Evolutionary conservation across 2,329 filamentous ascomycete species (phyloP), one percentile per base, ranked within the genome.

Genomic region (Penicillium sp.): DNA sequence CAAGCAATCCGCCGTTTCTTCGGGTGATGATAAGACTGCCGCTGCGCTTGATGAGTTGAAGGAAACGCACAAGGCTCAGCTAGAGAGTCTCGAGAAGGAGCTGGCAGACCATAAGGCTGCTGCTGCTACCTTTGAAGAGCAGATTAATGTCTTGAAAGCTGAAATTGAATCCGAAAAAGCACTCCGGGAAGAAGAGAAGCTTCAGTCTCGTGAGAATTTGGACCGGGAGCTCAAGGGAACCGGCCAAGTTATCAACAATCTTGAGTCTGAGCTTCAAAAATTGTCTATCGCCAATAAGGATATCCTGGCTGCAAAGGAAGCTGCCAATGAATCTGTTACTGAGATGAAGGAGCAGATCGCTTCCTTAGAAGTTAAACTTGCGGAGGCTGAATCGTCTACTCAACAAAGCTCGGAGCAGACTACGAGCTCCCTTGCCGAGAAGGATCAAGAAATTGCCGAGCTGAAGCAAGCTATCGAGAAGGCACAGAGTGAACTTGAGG

Each of bases 31-130:
- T 23, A 64, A 72, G 51, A 61, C 63, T 10, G 63, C 68, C 12
- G 59, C 66, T 15, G 59, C 67, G n/a, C 61, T 75, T 7, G 71
- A 74, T 20, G 66, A 72, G 26, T 57, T 73, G 45, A 73, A 75
- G 59, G 52, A 59, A 15, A 60, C 66, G 15, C 72, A 76, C 46
- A 62, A 69, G 34, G 59, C 64, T 20, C 66, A 74, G 45, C 47
- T 74, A 5, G 69, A 71, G 40, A 49, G 55, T n/a, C 58, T 74
- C 9, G 59, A 74, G 42, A 68, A 65, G 21, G 68, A 74, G 29
- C 48, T 75, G 10, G 63, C 58, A 7, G 66, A 64, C 15, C 65
- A 72, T 32, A 72, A 70, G 47, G 61, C 65, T 30, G 54, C 68
- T 8, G 63, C 68, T 12, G 49, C 62, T 9, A 53, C 61, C 5